A percentile compares a stretch with the other conserved stretches of the same genome.
Evolutionary conservation across 2,329 filamentous ascomycete species (phyloP).

Genomic region (Fusarium abutilonis): DNA sequence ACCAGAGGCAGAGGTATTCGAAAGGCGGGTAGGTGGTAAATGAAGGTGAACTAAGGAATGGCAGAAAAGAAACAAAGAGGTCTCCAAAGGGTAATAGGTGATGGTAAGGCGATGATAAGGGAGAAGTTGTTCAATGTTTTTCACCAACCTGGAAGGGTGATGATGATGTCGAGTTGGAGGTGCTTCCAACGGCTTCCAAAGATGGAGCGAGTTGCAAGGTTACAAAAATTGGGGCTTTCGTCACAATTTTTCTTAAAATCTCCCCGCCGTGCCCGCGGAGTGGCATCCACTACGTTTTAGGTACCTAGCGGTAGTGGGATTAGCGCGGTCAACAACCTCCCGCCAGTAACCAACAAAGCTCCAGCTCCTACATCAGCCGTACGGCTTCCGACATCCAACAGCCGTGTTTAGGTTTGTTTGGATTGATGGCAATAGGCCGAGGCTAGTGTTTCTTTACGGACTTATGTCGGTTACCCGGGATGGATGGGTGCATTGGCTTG

Average conservation of each 20-base stretch:
- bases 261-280: conserved; percentile 35
- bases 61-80: conserved; percentile 8
- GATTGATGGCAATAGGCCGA: not conserved
- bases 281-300: conserved; percentile 35
- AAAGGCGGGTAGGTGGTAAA: conserved; percentile 11
- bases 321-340: conserved; percentile 26
- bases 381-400: conserved; percentile 35
- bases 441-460: conserved; percentile 2
- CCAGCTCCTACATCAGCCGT: conserved; percentile 11
- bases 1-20: conserved; percentile 27
- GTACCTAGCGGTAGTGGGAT: conserved; percentile 23
- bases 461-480: not conserved
- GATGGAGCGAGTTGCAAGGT: conserved; percentile 36
- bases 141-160: conserved; percentile 35
- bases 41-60: conserved; percentile 25
- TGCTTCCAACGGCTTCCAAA: conserved; percentile 44
- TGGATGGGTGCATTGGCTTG: not conserved
- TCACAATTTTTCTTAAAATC: conserved; percentile 48
- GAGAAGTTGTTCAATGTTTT: conserved; percentile 11
- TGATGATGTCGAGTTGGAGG: conserved; percentile 42
- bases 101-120: conserved; percentile 9
- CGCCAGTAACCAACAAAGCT: conserved; percentile 20
- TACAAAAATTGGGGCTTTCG: conserved; percentile 45
- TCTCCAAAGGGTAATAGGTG: not conserved
- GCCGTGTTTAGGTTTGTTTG: not conserved